Evolutionary conservation across 495 filamentous ascomycete genomes (phyloP), one percentile per base, ranked within the genome.

Genomic region (Penicillium parvum): DNA sequence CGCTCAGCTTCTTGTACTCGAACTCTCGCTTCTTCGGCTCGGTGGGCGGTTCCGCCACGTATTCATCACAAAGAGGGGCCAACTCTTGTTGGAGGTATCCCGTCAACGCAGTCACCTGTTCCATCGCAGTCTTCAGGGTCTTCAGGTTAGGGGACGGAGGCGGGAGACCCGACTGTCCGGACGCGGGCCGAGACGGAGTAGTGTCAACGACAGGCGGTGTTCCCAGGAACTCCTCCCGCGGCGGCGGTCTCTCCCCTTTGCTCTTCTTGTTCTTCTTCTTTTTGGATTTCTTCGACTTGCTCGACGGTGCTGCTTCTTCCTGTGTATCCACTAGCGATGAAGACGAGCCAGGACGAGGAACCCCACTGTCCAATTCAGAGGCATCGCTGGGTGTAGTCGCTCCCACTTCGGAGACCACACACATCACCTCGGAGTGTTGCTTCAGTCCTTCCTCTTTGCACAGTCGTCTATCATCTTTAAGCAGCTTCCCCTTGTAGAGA

Each of bases 401-500:
- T 10, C 75, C 72, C 18, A 47, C 78, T 63, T 58, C 77, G 40
- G 63, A 84, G 22, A 69, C 66, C 26, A 85, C 76, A 64, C 68
- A 89, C 47, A 78, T 71, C 27, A 95, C 66, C 63, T 95, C 86
- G 22, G 80, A 82, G 45, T 90, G 82, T 54, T 87, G 82, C 71
- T 88, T 86, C 45, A 91, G 73, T 4, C 84, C 84, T 50, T 90
- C 90, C 16, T 82, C 73, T 43, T 83, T 74, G 52, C 86, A 82
- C 3, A 78, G 75, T n/a, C 66, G 63, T 6, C 68, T 50, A 50
- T 82, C 74, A 46, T 90, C 79, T 55, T 82, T 84, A 27, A 96
- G 63, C 12, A 82, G 73, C 44, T 80, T 81, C 7, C 90, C 90
- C 61, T 90, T 91, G 72, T 91, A 94, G 34, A 90, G 74, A 57